phyloP scores from a whole-genome alignment of 768 basidiomycete genomes.

The Leucocoprinus sp. region DNA sequence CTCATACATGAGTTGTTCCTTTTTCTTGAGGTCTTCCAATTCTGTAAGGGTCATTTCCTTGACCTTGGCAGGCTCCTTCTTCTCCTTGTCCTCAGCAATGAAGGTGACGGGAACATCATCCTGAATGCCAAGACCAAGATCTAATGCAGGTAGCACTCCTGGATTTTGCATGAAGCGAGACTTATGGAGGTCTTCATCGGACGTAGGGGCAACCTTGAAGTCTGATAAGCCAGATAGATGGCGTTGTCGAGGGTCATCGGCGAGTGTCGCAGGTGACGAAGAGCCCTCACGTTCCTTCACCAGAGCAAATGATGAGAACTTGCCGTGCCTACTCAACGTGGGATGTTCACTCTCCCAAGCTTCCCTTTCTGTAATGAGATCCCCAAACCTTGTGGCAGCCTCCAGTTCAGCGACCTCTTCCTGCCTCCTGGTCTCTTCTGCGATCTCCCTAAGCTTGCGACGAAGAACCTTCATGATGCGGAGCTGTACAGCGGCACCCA shows the following conservation, averaged over 20 bases:
- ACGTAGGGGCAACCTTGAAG: conserved; percentile 53
- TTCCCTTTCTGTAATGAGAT: conserved; percentile 58
- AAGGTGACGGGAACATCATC: conserved; percentile 68
- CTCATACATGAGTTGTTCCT: conserved; percentile 65
- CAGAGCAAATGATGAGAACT: conserved; percentile 52
- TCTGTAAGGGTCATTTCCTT: conserved; percentile 28
- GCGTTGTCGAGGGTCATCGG: conserved; percentile 37
- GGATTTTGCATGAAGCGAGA: conserved; percentile 41
- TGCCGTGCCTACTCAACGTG: conserved; percentile 50
- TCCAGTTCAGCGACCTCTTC: conserved; percentile 71
- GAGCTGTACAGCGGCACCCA: conserved; percentile 87
- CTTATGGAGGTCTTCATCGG: conserved; percentile 53
- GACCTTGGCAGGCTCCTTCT: conserved; percentile 12
- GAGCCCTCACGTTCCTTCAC: conserved; percentile 55
- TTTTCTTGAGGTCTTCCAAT: conserved; percentile 53
- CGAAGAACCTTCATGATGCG: conserved; percentile 77
- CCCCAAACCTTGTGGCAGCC: conserved; percentile 62
- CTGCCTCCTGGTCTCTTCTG: conserved; percentile 60
- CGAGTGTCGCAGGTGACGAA: conserved; percentile 37
- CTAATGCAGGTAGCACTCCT: conserved; percentile 58
- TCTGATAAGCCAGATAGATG: conserved; percentile 66
- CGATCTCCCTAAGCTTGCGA: conserved; percentile 71
- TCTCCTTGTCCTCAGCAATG: conserved; percentile 34
- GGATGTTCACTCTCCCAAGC: conserved; percentile 89
- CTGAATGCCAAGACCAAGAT: conserved; percentile 68